Base-by-base conservation (phyloP, 164 flowering plant genomes). In the Aristolochia contorta region DNA sequence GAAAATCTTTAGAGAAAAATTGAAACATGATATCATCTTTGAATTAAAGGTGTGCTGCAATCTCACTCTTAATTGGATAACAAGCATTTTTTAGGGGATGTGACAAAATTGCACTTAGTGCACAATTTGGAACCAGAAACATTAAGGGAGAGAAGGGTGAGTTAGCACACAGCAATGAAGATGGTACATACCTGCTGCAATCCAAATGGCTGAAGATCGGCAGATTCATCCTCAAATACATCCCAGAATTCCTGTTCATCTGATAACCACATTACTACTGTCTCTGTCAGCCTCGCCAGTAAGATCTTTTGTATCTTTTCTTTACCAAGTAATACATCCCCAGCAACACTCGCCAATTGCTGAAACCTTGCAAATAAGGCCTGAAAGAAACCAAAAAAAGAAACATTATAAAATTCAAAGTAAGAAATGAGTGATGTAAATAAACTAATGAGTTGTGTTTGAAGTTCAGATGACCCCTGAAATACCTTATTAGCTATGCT, bases 241-340 rank as follows among this genome's bases (percentile, higher is more conserved):
- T 78, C 80, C 99, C 99, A 94, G 76, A 94, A 91, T 57, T 90
- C 97, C 60, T 88, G 84, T 46, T 91, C 97, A 73, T 86, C 81
- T 45, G 96, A 88, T 75, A 94, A 68, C 96, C 97, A 94, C 76
- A 91, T 88, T 4, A 94, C 85, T 61, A 88, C 89, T 0, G 96
- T 91, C 71, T 90, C 95, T 25, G 93, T 90, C 18, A 91, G 72
- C 76, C 99, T 85, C 32, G 97, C 87, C 58, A 94, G 96, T 75
- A 94, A 74, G 62, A 77, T 75, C 66, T 94, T 90, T 71, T 91
- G 96, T 63, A 91, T 72, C 71, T 85, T 94, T 61, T 94, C 96
- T 73, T 78, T 94, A 24, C 93, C 99, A 41, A 82, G 80, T 48
- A 94, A 65, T 21, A 94, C 89, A 76, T 88, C 95, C 53, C 95